Base-by-base conservation (phyloP, 805 yeast genomes). In the Metschnikowia baotianmanensis region DNA sequence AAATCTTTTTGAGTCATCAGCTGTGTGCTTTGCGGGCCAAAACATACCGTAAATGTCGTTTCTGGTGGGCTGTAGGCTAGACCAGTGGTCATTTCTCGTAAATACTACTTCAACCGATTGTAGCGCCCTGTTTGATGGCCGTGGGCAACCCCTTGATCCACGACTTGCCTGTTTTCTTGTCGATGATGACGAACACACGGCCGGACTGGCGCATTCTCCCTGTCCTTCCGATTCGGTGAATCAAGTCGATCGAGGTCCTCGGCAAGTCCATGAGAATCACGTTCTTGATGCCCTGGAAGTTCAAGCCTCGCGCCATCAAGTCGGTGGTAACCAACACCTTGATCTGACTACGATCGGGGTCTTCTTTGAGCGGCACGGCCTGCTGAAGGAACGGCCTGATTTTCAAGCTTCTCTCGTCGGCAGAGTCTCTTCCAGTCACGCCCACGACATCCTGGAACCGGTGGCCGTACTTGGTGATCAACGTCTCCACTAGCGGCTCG, bases 201-300 rank as follows among this genome's bases (percentile, higher is more conserved):
- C 99, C 99, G 26, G 83, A 73, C 55, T 83, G 88, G 32, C 84
- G 86, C 85, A 90, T 82, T 59, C 99, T 69, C 3, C 96, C 97
- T 0, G 97, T 91, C 64, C 99, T 77, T 1, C 99, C 99, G 1
- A 87, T 83, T 46, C 99, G 71, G 59, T 91, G 98, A 16, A 91
- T 80, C 45, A 91, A 69, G 62, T 91, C 98, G 15, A 87, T 82
- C 0, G 96, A 78, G 12, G 84, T 82, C 38, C 76, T 75, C 5
- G 99, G 99, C 32, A 89, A 78, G 57, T 91, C 97, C 67, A 82
- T 83, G 36, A 93, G 65, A 20, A 91, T 72, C 10, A 91, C 86
- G 52, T 89, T 89, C 50, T 89, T 75, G 22, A 93, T 79, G 13
- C 85, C 85, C 40, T 76, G 74, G 63, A 93, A 89, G 56, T 91